Conservation (phyloP, 2,329 filamentous ascomycete species). For the Alternaria tenuissima region DNA sequence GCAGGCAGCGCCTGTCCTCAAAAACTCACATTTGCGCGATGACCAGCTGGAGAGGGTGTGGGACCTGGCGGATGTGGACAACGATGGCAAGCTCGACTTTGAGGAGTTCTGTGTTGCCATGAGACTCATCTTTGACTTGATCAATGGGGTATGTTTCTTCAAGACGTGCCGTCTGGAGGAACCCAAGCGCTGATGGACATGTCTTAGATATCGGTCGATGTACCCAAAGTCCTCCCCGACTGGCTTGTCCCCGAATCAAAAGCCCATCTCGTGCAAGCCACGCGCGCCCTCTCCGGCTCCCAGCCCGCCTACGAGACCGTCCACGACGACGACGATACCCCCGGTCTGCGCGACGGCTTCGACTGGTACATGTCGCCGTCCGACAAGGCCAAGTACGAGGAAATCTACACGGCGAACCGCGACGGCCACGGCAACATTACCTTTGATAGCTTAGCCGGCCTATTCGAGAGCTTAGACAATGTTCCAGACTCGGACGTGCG, state of each 20-base stretch:
- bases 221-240: constrained; percentile 86
- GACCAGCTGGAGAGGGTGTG: constrained; percentile 95
- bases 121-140: constrained; percentile 95
- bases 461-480: constrained; percentile 76
- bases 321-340: constrained; percentile 78
- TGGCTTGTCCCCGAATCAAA: constrained; percentile 93
- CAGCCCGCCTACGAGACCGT: constrained; percentile 85
- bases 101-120: constrained; percentile 99
- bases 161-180: not conserved
- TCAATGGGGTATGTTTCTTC: constrained; percentile 77
- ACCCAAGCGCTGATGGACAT: not conserved
- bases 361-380: constrained; percentile 98
- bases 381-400: constrained; percentile 94
- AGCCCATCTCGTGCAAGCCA: constrained; percentile 53
- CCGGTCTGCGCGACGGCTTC: constrained; percentile 92
- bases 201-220: constrained; percentile 76
- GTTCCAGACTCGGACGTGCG: constrained; percentile 81
- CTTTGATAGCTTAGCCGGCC: constrained; percentile 80
- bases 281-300: constrained; percentile 70
- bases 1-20: constrained; percentile 75
- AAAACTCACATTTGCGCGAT: constrained; percentile 75
- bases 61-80: constrained; percentile 97
- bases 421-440: constrained; percentile 79
- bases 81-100: constrained; percentile 96
- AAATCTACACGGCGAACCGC: constrained; percentile 93